Conservation (phyloP, 2,329 filamentous ascomycete species). For the Penicillium sp. region DNA sequence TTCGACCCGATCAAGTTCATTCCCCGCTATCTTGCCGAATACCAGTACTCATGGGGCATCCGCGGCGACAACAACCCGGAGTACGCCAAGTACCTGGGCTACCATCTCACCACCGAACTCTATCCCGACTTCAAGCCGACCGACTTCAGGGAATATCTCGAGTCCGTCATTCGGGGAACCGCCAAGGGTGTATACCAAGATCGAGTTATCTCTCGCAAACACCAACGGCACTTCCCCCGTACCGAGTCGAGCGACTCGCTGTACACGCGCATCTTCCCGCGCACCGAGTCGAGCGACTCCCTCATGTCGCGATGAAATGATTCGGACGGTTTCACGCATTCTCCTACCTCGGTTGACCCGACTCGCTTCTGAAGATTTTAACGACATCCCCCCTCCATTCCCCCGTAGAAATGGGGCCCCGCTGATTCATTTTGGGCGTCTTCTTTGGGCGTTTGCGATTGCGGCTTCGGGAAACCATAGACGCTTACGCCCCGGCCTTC, state of each 20-base stretch:
- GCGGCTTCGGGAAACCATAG: conserved; percentile 15
- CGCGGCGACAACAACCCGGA: conserved; percentile 52
- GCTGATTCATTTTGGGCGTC: conserved; percentile 19
- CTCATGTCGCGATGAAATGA: conserved; percentile 30
- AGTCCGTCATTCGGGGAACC: conserved; percentile 41
- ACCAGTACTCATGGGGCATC: conserved; percentile 45
- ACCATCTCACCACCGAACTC: conserved; percentile 49
- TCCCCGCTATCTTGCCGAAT: conserved; percentile 40
- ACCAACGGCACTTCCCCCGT: conserved; percentile 34
- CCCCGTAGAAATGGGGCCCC: conserved; percentile 7
- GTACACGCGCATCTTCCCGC: conserved; percentile 34
- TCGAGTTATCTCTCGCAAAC: conserved; percentile 33
- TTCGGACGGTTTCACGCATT: neutral
- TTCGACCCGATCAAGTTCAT: conserved; percentile 36
- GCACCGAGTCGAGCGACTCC: conserved; percentile 35
- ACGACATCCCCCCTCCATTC: conserved; percentile 3
- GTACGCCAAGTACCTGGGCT: conserved; percentile 52
- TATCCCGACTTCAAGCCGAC: conserved; percentile 49
- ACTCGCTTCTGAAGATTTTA: conserved; percentile 1
- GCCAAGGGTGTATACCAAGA: conserved; percentile 36
- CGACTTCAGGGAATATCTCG: conserved; percentile 39
- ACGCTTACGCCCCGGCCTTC: conserved; percentile 1
- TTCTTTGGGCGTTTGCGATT: conserved; percentile 19
- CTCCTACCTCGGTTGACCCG: neutral
- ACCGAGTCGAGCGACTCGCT: conserved; percentile 36